Evolutionary conservation across 768 basidiomycete species (phyloP).

Genomic region (Tulasnella sp.): DNA sequence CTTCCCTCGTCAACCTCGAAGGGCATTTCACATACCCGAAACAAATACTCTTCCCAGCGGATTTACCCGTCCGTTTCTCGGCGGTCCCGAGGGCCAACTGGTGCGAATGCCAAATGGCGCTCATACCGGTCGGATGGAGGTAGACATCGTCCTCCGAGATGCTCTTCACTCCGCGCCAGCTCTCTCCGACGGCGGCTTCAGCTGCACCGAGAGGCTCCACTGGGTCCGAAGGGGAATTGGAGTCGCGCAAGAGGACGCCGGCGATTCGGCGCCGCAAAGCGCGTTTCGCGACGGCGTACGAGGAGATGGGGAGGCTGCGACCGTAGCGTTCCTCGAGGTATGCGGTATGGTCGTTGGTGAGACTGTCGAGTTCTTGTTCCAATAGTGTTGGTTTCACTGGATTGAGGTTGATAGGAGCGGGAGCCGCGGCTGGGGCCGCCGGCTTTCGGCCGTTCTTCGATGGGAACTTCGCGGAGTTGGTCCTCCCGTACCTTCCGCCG

Average conservation of each 20-base stretch:
- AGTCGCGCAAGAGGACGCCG: conserved; percentile 64
- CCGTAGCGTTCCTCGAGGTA: conserved; percentile 96
- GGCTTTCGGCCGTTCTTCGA: not conserved
- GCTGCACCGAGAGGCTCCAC: conserved; percentile 17
- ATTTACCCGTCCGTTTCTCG: conserved; percentile 19
- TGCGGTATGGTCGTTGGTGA: conserved; percentile 49
- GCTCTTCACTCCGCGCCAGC: conserved; percentile 52
- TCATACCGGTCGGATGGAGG: conserved; percentile 81
- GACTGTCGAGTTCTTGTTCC: conserved; percentile 29
- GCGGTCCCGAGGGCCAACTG: conserved; percentile 44
- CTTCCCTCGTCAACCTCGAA: not conserved
- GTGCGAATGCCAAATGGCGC: conserved; percentile 89
- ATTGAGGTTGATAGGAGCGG: not conserved
- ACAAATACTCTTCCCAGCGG: conserved; percentile 72
- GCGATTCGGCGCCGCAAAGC: conserved; percentile 83
- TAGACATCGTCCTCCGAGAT: conserved; percentile 83
- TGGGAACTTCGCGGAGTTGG: not conserved
- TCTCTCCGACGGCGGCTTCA: conserved; percentile 40
- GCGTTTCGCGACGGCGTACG: conserved; percentile 70
- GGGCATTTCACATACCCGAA: conserved; percentile 74
- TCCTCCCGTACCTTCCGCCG: not conserved
- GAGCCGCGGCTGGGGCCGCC: not conserved
- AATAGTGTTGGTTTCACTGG: not conserved
- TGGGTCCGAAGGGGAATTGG: conserved; percentile 22
- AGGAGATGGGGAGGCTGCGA: conserved; percentile 66